Evolutionary conservation across 257 asterid genomes (phyloP), one percentile per base, ranked within the genome.

Genomic region (Verbena officinalis): DNA sequence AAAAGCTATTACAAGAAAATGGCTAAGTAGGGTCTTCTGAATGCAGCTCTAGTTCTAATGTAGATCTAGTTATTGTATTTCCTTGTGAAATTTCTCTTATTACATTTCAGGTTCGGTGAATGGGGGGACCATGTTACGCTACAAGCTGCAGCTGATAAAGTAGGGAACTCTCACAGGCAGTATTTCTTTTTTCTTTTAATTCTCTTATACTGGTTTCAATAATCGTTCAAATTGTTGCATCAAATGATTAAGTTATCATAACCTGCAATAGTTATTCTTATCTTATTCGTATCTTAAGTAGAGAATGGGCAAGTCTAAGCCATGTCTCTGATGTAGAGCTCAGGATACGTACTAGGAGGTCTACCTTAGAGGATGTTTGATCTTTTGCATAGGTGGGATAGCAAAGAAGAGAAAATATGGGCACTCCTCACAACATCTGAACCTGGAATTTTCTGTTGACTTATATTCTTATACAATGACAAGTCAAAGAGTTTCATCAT

Each of bases 121-220:
- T 85, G 92, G 88, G 88, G 88, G 11, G 90, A 84, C 75, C 90
- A 84, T 77, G 84, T 84, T 64, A 84, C 91, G 2, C 72, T 84
- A 72, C 91, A 85, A 75, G 93, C 93, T 39, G 93, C 93, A 27
- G 87, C 93, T 45, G 93, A 85, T 75, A 85, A 83, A 78, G 90
- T 84, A 76, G 34, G 27, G 69, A 51, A 59, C 55, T 65, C 59
- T 59, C 59, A 19, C 49, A 20, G 33, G 42, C 73, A 70, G 62
- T 59, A 27, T 49, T 60, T 27, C 33, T 27, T 27, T 27, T 27
- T 27, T 27, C 33, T 27, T 45, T 57, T 40, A 49, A 40, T 66
- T 49, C 67, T 40, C 67, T 40, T 42, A 17, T 38, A 9, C 34
- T 48, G 62, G 30, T 17, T 7, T 11, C 13, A 48, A 38, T 55